Percentiles rank a stretch among this genome's conserved stretches.
Conservation (phyloP, 2,329 filamentous ascomycete species). For the Venturia effusa region DNA sequence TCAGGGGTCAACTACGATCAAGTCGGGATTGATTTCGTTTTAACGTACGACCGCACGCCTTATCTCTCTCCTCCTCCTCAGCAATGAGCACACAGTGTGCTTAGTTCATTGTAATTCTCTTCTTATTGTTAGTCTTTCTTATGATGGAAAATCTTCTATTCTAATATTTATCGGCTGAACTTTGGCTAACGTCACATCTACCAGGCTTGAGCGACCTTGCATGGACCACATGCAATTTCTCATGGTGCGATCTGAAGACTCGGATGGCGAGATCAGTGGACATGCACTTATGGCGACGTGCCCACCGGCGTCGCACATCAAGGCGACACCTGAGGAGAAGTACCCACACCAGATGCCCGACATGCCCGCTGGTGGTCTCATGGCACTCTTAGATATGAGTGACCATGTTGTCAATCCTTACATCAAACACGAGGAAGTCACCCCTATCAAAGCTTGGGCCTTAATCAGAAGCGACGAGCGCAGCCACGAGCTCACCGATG, state of each 20-base stretch:
- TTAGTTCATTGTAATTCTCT: slow-evolving; percentile 11
- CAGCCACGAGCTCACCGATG: slow-evolving; percentile 51
- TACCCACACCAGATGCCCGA: slow-evolving; percentile 69
- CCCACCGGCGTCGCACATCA: slow-evolving; percentile 58
- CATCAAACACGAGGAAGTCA: slow-evolving; percentile 73
- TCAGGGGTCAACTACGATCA: slow-evolving; percentile 61
- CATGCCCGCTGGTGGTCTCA: slow-evolving; percentile 62
- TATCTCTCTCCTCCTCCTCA: slow-evolving; percentile 53
- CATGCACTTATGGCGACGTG: slow-evolving; percentile 92
- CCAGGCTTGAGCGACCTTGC: slow-evolving; percentile 84
- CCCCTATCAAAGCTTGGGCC: slow-evolving; percentile 90
- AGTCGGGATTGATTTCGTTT: slow-evolving; percentile 78
- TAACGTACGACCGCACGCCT: slow-evolving; percentile 69
- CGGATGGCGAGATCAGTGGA: slow-evolving; percentile 62
- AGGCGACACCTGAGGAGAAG: slow-evolving; percentile 41
- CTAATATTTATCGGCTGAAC: not conserved
- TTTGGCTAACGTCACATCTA: slow-evolving; percentile 11
- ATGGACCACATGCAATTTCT: slow-evolving; percentile 83
- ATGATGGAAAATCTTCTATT: not conserved
- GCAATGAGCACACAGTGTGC: slow-evolving; percentile 27
- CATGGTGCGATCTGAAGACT: slow-evolving; percentile 45
- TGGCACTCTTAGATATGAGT: slow-evolving; percentile 76
- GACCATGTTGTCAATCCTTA: slow-evolving; percentile 50
- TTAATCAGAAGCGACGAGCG: slow-evolving; percentile 64
- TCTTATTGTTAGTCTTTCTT: slow-evolving; percentile 22